Base-by-base conservation (phyloP, 2,329 filamentous ascomycete genomes). In the Emergomyces africanus region DNA sequence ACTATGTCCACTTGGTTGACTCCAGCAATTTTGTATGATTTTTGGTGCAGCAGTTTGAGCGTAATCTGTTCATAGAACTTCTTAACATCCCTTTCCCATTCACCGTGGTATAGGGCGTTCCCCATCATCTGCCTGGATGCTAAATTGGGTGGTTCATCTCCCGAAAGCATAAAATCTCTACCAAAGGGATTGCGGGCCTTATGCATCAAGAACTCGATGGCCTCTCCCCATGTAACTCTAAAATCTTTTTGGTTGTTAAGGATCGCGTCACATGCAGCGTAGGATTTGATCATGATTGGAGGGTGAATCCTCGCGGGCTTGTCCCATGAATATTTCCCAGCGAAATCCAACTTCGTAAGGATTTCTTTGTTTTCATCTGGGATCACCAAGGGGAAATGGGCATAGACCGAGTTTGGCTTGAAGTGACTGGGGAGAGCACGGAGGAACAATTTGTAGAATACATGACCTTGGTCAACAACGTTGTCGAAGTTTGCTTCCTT, bases 21-120 rank as follows among this genome's bases (percentile, higher is more conserved):
- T 5, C 73, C 74, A 4, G 71, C 76, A 35, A 81, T 66, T 58
- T 74, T 72, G 67, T 78, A 79, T 15, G 74, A 75, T 53, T 78
- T 72, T 42, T 59, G 25, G 39, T 57, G 58, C 1, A 63, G 58
- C 5, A 66, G 51, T 30, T 61, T 58, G 12, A 64, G 28, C 12
- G 65, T 64, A 20, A 63, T 62, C 15, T 57, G 37, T 37, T 64
- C 61, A 44, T 65, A 61, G 39, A 66, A 63, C 18, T 59, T 58
- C 42, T 60, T 66, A 5, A 63, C 57, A 20, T 65, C 55, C 25
- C 41, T 53, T 18, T 59, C 33, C 58, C 63, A 61, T 30, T 61
- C 59, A 25, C 61, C 57, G 10, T 60, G 62, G 59, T 65, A 64
- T 18, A 66, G 42, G 3, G 63, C 62, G 9, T 61, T 60, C 15